Base-by-base conservation (phyloP, 768 basidiomycete species). In the Phallus indusiatus region DNA sequence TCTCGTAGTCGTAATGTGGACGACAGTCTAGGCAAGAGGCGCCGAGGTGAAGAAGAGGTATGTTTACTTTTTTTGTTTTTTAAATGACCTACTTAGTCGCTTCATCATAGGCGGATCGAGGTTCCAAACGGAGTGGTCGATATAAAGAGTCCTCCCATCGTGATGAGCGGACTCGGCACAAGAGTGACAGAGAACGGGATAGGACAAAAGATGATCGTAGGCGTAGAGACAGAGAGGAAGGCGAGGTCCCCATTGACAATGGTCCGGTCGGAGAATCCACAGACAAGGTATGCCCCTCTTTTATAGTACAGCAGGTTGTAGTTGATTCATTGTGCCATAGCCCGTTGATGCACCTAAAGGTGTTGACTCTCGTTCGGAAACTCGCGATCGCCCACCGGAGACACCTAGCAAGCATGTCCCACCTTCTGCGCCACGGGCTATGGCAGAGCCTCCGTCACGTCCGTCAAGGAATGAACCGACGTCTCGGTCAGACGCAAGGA, bases 51-150 rank as follows among this genome's bases (percentile, higher is more conserved):
- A 34, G 89, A 91, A 56, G 88, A 91, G 65, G 88, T 90, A 67
- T 67, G 84, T 73, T 6, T 20, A 9, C 2, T 17, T 8, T 24
- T n/a, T 18, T 2, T 14, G 33, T 1, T 59, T 52, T 18, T 11
- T 16, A n/a, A 35, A 24, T 53, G n/a, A 52, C 8, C 7, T 33
- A 24, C 35, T 35, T 48, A 21, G 35, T 35, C 34, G 28, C 49
- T 9, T 9, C 48, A 42, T 24, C 61, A 46, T 67, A 90, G 87
- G 72, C 81, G 61, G 89, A 91, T 54, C 81, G 89, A 64, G 77
- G 78, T 35, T 79, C 84, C n/a, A 91, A 91, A 69, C 84, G 89
- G n/a, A 81, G 81, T 60, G 85, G 88, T 59, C 83, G 89, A 53
- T 88, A 87, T 67, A 88, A 90, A 2, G 71, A 80, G 33, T 18